Percentiles rank a stretch among this genome's conserved stretches.
phyloP scores from a whole-genome alignment of 257 asterid genomes.

The Nicotiana tabacum region DNA sequence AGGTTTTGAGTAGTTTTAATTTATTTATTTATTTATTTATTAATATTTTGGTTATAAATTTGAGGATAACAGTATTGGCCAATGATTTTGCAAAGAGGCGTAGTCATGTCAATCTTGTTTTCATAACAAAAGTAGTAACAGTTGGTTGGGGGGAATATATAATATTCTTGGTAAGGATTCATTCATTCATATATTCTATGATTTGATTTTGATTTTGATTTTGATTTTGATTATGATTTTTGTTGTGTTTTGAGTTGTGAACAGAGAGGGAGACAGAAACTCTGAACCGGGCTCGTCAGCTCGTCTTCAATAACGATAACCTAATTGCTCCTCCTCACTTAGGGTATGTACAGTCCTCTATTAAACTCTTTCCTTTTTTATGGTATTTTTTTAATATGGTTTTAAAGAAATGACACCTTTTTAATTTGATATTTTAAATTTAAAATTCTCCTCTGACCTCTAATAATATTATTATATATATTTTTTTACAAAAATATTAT shows the following conservation, averaged over 20 bases:
- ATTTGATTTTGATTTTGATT: conserved; percentile 21
- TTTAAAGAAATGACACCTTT: no score
- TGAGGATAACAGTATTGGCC: conserved; percentile 6
- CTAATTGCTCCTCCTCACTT: conserved; percentile 52
- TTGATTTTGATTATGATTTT: background rate
- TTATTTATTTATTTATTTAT: no score
- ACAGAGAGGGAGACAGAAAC: conserved; percentile 96
- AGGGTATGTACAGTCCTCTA: conserved; percentile 30
- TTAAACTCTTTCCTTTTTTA: background rate
- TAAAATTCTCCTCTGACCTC: no score
- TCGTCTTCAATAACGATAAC: conserved; percentile 69
- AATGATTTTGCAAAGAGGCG: conserved; percentile 20
- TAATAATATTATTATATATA: no score
- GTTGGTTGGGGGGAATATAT: background rate
- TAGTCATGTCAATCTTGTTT: conserved; percentile 34
- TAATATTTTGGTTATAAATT: background rate
- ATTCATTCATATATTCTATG: conserved; percentile 12
- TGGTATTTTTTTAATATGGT: background rate
- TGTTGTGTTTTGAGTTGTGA: background rate
- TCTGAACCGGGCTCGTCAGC: conserved; percentile 86
- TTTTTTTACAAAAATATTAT: no score
- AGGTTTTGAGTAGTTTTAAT: no score
- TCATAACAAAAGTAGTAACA: conserved; percentile 16
- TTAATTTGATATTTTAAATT: no score
- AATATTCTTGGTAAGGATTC: conserved; percentile 17